phyloP scores from a whole-genome alignment of 2,329 filamentous ascomycete species.

The Falciphora oryzae region DNA sequence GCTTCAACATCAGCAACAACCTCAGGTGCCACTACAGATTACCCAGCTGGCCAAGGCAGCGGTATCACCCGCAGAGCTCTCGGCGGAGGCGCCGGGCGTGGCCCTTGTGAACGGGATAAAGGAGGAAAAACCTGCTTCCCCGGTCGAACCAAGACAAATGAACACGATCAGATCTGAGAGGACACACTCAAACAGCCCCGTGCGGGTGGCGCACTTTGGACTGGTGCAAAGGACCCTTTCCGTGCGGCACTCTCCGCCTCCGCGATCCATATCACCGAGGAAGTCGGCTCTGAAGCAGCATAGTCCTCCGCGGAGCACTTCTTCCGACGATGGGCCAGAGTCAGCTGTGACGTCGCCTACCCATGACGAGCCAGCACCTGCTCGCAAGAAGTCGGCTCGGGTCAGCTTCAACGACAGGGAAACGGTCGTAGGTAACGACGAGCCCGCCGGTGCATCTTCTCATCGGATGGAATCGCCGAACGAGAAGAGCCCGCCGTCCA shows the following conservation, averaged over 20 bases:
- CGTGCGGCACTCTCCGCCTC: conserved; percentile 62
- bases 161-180: conserved; percentile 19
- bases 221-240: conserved; percentile 46
- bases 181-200: conserved; percentile 54
- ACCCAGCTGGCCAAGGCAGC: not conserved
- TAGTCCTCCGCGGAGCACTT: conserved; percentile 46
- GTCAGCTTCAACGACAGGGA: conserved; percentile 74
- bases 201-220: conserved; percentile 62
- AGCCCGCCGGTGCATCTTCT: conserved; percentile 25
- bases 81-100: conserved; percentile 8
- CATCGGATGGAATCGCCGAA: conserved; percentile 33
- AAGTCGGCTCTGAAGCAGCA: conserved; percentile 71
- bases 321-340: conserved; percentile 45
- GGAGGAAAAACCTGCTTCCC: no score
- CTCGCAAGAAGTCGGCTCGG: conserved; percentile 59
- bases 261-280: conserved; percentile 66
- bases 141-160: no score
- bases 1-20: conserved; percentile 13
- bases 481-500: conserved; percentile 30
- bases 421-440: conserved; percentile 47
- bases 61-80: conserved; percentile 11
- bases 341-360: conserved; percentile 28
- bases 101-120: no score
- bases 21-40: conserved; percentile 7
- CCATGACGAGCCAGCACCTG: conserved; percentile 30